These are phyloP conservation scores for Pterocarpus macrocarpus DNA, from an alignment of 306 rosid species.

Conservation along the genomic window DNA sequence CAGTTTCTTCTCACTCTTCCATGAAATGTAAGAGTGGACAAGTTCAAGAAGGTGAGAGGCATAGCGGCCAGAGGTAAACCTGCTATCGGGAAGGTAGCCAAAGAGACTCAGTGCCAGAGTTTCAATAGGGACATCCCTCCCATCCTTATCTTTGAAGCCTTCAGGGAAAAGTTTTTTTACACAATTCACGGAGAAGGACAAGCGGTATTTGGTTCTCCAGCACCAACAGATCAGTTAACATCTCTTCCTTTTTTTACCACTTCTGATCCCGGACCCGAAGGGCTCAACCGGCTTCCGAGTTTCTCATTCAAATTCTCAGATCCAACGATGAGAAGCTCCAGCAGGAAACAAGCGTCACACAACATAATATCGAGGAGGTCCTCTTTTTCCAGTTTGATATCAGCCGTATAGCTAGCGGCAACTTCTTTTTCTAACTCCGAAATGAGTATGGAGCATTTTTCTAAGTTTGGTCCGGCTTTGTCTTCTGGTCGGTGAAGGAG, in stretches of 20 bases:
- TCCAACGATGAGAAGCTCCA: slow-evolving; percentile 31
- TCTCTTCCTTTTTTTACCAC: neutral
- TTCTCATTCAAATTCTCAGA: neutral
- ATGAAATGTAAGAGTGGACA: neutral
- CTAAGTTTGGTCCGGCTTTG: neutral
- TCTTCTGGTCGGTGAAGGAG: neutral
- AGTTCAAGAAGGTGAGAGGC: slow-evolving; percentile 36
- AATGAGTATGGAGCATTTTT: neutral
- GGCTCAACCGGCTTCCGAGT: neutral
- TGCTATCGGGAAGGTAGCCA: neutral
- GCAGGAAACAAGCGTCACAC: slow-evolving; percentile 39
- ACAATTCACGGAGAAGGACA: neutral
- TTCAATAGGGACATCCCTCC: neutral
- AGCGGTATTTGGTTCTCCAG: slow-evolving; percentile 46
- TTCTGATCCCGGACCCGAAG: neutral
- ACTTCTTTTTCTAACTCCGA: neutral
- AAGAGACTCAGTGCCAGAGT: neutral
- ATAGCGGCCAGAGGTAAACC: no score
- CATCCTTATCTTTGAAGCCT: neutral
- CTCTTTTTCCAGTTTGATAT: neutral
- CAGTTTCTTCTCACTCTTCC: no score
- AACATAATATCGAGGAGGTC: slow-evolving; percentile 25
- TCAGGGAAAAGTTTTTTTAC: neutral
- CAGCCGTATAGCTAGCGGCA: slow-evolving; percentile 15
- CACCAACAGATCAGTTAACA: slow-evolving; percentile 28